Percentiles rank a stretch among this genome's conserved stretches.
These are phyloP conservation scores for Phytophthora europaea DNA, from an alignment of 352 stramenopile species.

Conservation along the genomic window DNA sequence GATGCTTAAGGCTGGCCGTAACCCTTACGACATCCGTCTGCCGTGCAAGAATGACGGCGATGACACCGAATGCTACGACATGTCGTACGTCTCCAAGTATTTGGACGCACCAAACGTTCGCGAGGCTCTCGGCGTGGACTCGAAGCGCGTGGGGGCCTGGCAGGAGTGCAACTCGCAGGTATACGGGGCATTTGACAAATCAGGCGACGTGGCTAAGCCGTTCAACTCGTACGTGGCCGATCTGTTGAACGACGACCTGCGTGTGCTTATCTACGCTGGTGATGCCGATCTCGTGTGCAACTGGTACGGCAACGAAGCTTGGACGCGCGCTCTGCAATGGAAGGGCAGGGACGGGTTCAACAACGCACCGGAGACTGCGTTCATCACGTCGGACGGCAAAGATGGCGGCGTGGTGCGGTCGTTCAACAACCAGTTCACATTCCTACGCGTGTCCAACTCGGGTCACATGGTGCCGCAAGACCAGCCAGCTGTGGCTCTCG, in stretches of 20 bases:
- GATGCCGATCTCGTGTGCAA: conserved; percentile 96
- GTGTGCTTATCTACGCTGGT: conserved; percentile 96
- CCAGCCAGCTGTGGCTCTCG: conserved; percentile 54
- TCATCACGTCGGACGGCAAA: conserved; percentile 25
- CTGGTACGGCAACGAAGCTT: conserved; percentile 95
- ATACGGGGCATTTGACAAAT: conserved; percentile 79
- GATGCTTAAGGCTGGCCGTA: conserved; percentile 41
- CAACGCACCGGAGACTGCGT: conserved; percentile 30
- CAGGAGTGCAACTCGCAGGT: conserved; percentile 93
- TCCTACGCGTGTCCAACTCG: conserved; percentile 63
- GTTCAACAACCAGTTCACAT: conserved; percentile 54
- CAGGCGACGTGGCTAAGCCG: conserved; percentile 91
- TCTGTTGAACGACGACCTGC: conserved; percentile 75
- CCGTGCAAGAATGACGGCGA: conserved; percentile 38
- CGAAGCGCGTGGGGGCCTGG: conserved; percentile 66
- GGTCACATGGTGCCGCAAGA: conserved; percentile 70
- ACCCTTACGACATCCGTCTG: conserved; percentile 64
- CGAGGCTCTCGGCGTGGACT: conserved; percentile 46
- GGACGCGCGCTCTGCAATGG: conserved; percentile 94
- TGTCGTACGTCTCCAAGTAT: conserved; percentile 74
- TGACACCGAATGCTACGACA: conserved; percentile 55
- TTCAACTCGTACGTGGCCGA: conserved; percentile 86
- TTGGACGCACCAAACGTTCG: conserved; percentile 58
- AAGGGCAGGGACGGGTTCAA: conserved; percentile 88
- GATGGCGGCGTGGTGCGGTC: conserved; percentile 40